Evolutionary conservation across 2,329 filamentous ascomycete genomes (phyloP).

Genomic region (Claviceps humidiphila): DNA sequence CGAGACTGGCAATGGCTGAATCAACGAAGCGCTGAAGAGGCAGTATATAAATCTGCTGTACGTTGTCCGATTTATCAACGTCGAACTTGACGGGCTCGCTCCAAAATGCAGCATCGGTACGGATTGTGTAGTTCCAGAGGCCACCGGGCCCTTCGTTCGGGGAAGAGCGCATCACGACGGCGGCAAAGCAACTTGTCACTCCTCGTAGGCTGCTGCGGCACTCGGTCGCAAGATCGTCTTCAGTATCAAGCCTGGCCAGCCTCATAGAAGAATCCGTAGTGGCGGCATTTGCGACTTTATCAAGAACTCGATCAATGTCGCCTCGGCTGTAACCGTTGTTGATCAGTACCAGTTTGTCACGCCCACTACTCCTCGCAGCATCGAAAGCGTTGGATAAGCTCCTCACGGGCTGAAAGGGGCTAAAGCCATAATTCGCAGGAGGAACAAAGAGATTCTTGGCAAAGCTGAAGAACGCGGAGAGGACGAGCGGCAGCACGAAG

Average conservation of each 20-base stretch:
- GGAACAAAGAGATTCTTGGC: slow-evolving; percentile 75
- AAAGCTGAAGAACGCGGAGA: slow-evolving; percentile 51
- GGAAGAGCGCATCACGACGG: slow-evolving; percentile 62
- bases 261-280: slow-evolving; percentile 36
- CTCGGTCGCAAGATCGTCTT: slow-evolving; percentile 44
- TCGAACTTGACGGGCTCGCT: slow-evolving; percentile 47
- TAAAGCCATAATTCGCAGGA: slow-evolving; percentile 63
- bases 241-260: slow-evolving; percentile 38
- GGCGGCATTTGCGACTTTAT: slow-evolving; percentile 45
- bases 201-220: slow-evolving; percentile 55
- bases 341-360: slow-evolving; percentile 63
- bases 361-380: slow-evolving; percentile 38
- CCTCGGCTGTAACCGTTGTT: slow-evolving; percentile 59
- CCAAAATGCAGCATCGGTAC: slow-evolving; percentile 56
- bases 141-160: slow-evolving; percentile 53
- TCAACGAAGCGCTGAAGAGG: slow-evolving; percentile 74
- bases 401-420: slow-evolving; percentile 44
- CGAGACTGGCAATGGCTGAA: slow-evolving; percentile 48
- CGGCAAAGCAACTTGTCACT: slow-evolving; percentile 59
- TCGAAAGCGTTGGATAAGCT: slow-evolving; percentile 51
- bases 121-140: slow-evolving; percentile 77
- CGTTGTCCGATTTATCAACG: slow-evolving; percentile 52
- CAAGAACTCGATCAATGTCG: slow-evolving; percentile 59
- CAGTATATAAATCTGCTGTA: slow-evolving; percentile 62
- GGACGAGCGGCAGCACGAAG: slow-evolving; percentile 43